phyloP scores from a whole-genome alignment of 208 protist genomes.

The Acanthamoeba triangularis region DNA sequence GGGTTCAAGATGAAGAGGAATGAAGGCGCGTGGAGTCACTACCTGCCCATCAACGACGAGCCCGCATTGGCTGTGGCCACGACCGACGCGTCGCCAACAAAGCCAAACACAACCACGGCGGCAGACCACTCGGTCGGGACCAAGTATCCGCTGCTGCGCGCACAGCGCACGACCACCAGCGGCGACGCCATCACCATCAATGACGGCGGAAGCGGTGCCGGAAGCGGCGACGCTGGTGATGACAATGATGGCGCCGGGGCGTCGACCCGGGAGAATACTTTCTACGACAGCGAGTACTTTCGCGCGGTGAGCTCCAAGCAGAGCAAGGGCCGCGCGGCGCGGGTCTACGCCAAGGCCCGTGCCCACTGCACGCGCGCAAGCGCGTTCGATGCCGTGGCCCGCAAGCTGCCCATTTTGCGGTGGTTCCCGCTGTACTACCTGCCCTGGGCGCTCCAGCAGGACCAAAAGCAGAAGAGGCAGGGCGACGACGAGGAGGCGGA shows the following conservation, averaged over 20 bases:
- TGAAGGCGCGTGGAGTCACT: too few relatives aligned
- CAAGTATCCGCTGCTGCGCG: too few relatives aligned
- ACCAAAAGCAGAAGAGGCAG: neutral
- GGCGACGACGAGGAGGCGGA: neutral
- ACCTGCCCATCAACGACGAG: neutral
- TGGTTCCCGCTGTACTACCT: slow-evolving; percentile 17
- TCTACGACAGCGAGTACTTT: slow-evolving; percentile 31
- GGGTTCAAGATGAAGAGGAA: too few relatives aligned
- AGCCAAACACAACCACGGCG: neutral
- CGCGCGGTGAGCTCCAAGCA: neutral
- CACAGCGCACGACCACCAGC: neutral
- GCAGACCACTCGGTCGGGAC: too few relatives aligned
- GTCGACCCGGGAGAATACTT: neutral
- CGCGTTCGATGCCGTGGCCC: neutral
- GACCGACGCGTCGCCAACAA: neutral
- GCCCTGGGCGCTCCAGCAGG: neutral
- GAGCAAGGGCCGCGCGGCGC: neutral
- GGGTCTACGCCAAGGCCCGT: neutral
- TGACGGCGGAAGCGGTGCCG: neutral
- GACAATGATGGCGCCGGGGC: neutral
- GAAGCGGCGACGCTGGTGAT: neutral
- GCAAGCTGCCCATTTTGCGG: neutral
- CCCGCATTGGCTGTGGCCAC: neutral
- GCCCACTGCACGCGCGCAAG: neutral
- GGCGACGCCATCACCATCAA: neutral